These are phyloP conservation scores for Mycena sanguinolenta DNA, from an alignment of 768 basidiomycete genomes.

Conservation along the genomic window DNA sequence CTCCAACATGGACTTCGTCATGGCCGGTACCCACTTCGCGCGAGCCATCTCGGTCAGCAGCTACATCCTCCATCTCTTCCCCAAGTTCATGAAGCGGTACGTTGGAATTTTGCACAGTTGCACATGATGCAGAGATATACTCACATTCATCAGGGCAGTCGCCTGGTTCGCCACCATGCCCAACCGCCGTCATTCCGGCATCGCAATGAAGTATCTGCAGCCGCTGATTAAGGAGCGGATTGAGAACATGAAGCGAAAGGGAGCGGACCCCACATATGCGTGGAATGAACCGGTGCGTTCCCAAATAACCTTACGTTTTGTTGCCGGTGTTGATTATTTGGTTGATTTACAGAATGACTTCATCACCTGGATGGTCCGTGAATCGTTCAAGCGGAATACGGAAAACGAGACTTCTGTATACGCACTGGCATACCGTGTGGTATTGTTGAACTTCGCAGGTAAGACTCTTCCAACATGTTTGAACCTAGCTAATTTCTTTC, in stretches of 20 bases:
- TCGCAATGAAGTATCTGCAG: conserved; percentile 30
- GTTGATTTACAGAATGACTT: conserved; percentile 28
- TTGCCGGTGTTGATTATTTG: not conserved
- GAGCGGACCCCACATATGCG: conserved; percentile 25
- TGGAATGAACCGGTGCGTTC: conserved; percentile 31
- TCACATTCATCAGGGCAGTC: conserved; percentile 18
- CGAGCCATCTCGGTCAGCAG: conserved; percentile 33
- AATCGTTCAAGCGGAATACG: conserved; percentile 34
- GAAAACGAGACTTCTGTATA: conserved; percentile 31
- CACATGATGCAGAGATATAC: not conserved
- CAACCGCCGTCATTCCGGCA: conserved; percentile 31
- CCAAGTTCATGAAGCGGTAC: conserved; percentile 27
- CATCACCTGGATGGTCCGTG: conserved; percentile 38
- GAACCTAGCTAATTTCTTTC: not conserved
- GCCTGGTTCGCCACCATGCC: conserved; percentile 36
- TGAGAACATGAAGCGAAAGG: conserved; percentile 30
- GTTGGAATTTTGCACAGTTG: not conserved
- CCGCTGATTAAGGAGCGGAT: conserved; percentile 30
- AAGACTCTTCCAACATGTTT: not conserved
- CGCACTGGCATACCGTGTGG: conserved; percentile 30
- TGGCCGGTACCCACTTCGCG: conserved; percentile 32
- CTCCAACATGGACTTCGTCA: conserved; percentile 32
- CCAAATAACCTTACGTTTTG: not conserved
- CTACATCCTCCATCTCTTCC: conserved; percentile 34
- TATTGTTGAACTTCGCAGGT: conserved; percentile 36